Conservation (phyloP, 495 filamentous ascomycete genomes). For the Monascus purpureus region DNA sequence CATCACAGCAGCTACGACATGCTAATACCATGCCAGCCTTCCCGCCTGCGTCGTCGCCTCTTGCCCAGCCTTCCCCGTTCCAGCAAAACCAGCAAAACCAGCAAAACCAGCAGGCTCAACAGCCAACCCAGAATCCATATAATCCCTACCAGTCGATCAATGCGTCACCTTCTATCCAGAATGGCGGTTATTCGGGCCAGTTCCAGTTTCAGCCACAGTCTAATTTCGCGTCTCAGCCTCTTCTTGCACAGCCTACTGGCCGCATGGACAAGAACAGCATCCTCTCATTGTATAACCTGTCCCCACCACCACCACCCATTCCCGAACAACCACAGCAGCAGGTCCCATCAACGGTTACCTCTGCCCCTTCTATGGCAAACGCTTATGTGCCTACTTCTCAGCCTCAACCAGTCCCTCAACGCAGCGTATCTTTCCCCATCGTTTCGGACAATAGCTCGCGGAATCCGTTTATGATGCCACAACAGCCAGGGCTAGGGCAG, state of each 20-base stretch:
- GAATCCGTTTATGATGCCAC: slow-evolving; percentile 25
- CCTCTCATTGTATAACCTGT: slow-evolving; percentile 71
- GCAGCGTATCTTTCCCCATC: slow-evolving; percentile 12
- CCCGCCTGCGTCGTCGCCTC: slow-evolving; percentile 19
- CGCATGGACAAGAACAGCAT: slow-evolving; percentile 70
- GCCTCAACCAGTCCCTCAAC: slow-evolving; percentile 14
- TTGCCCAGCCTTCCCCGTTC: slow-evolving; percentile 23
- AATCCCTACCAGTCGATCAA: slow-evolving; percentile 26
- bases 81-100: slow-evolving; percentile 21
- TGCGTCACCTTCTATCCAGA: slow-evolving; percentile 16
- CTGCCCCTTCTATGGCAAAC: slow-evolving; percentile 10
- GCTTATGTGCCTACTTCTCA: slow-evolving; percentile 13
- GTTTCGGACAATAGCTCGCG: slow-evolving; percentile 11
- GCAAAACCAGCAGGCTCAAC: slow-evolving; percentile 21
- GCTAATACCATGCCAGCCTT: slow-evolving; percentile 30
- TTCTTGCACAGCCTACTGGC: slow-evolving; percentile 27
- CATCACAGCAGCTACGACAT: slow-evolving; percentile 18
- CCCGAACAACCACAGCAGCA: slow-evolving; percentile 20
- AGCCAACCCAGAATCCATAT: slow-evolving; percentile 16
- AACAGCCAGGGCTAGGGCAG: slow-evolving; percentile 2
- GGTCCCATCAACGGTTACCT: slow-evolving; percentile 8
- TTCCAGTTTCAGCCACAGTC: slow-evolving; percentile 15
- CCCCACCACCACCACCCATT: slow-evolving; percentile 43
- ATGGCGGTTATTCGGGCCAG: slow-evolving; percentile 14
- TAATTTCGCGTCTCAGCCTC: slow-evolving; percentile 18